Base-by-base conservation (phyloP, 2,329 filamentous ascomycete species). In the Pseudogymnoascus sp. region DNA sequence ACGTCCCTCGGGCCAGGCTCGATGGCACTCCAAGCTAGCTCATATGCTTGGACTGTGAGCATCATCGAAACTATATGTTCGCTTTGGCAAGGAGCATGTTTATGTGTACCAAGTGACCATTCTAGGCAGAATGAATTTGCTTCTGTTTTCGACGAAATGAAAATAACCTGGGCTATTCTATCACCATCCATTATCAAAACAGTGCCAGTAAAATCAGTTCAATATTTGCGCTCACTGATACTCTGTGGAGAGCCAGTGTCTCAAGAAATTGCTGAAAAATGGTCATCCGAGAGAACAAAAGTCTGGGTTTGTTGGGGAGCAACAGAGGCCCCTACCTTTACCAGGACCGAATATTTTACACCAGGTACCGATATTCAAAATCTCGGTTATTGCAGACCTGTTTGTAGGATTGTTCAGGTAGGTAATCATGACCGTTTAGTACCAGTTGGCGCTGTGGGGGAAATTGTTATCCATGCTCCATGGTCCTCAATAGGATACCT, bases 401-500 rank as follows among this genome's bases (percentile, higher is more conserved):
- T 44, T 27, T 44, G 41, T 12, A 44, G 76, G 74, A 66, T 80
- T 21, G 71, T 77, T 4, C 73, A 79, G 55, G 73, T 75, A 2
- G 64, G 68, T 5, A 70, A 77, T 33, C 71, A 73, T 21, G 67
- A 77, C 29, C 71, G 41, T 25, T 68, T 74, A 5, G 65, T 68
- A 12, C 71, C 74, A 2, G 41, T 71, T n/a, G 75, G 74, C 2
- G 61, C 62, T 13, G 67, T 74, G 15, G 75, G 75, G 10, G 75
- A 77, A 63, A 67, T 79, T 12, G 67, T 74, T 2, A 66, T 78
- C 2, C 71, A 75, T 60, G 76, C 76, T 2, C 73, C 71, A 12
- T 64, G 70, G 3, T 61, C 78, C 2, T 74, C 72, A 3, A 64
- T 71, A 10, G 77, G 73, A 25, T 79, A 79, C 61, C 67, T 78